Evolutionary conservation across 306 rosid genomes (phyloP), one percentile per base, ranked within the genome.

Genomic region (Astragalus glycyphyllos): DNA sequence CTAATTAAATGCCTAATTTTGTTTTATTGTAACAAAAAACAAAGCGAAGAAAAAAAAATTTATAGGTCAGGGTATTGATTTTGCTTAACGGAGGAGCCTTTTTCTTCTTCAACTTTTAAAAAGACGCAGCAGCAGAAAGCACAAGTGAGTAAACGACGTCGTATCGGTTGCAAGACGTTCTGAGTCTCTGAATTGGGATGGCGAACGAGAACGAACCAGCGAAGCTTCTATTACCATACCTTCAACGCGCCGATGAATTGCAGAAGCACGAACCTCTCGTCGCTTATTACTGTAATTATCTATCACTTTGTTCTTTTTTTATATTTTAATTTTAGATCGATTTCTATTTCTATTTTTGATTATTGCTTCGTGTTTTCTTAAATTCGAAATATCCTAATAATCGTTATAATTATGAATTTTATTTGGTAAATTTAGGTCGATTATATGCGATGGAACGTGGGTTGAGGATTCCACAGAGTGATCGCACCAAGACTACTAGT

Each of bases 221-320:
- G 64, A 95, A 95, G 90, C 86, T 84, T n/a, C 88, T 95, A 26
- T 60, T 95, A 51, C 99, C 99, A 9, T 95, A 95, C 83, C 97
- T 95, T 72, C 99, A 95, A 82, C 99, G 99, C 51, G 99, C 99
- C 53, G 99, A 95, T 85, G 99, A 95, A 83, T 72, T 95, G 80
- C 99, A 91, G 86, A 95, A 95, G 79, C 99, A 91, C 78, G 99
- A 95, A 61, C 96, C 91, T 57, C 96, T 91, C 65, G 96, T 91
- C 69, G 86, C 99, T 53, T 95, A 95, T 81, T 95, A 95, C 82
- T 95, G 99, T 95, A 84, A 58, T 3, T 8, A 8, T 45, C 7
- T 29, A 20, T 17, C 3, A 0, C 0, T 11, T 12, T 46, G 69
- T 3, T 38, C 5, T 49, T 17, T 4, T 65, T 11, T 42, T 1